Evolutionary conservation across 495 filamentous ascomycete genomes (phyloP).

Genomic region (Polyplosphaeria fusca): DNA sequence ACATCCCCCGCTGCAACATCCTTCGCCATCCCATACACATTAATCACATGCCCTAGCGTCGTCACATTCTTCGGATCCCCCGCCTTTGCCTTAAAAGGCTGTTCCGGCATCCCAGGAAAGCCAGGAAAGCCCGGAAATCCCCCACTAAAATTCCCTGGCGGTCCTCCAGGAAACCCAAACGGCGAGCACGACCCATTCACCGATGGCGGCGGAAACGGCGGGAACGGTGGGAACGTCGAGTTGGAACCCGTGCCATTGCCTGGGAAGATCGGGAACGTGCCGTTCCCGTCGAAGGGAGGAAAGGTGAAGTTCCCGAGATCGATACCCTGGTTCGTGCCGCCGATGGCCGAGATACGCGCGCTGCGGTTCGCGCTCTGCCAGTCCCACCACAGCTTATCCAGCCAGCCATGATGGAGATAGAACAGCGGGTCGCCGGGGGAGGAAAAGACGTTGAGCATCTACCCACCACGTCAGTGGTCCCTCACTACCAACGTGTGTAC

Average conservation of each 20-base stretch:
- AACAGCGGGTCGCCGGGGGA: conserved; percentile 27
- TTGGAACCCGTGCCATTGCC: background rate
- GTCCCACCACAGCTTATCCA: conserved; percentile 22
- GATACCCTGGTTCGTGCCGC: conserved; percentile 34
- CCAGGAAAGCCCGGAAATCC: background rate
- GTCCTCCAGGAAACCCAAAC: no score
- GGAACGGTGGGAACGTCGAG: background rate
- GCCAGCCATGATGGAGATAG: conserved; percentile 18
- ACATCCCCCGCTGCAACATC: conserved; percentile 41
- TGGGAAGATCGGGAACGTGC: background rate
- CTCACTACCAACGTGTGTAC: conserved; percentile 9
- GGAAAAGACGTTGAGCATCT: conserved; percentile 14
- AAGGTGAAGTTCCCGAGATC: background rate
- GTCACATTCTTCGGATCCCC: conserved; percentile 30
- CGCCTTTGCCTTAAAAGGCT: background rate
- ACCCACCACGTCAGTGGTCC: background rate
- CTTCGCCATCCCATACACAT: conserved; percentile 29
- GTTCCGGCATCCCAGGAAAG: background rate
- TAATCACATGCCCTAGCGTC: conserved; percentile 41
- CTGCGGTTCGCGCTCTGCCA: conserved; percentile 13
- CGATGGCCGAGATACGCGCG: conserved; percentile 26
- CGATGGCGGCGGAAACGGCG: background rate
- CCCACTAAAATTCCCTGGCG: no score
- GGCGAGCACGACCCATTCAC: background rate
- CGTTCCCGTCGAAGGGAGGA: background rate